Percentiles rank a stretch among this genome's conserved stretches.
Conservation (phyloP, 2,329 filamentous ascomycete genomes). For the Calonectria multiphialidica region DNA sequence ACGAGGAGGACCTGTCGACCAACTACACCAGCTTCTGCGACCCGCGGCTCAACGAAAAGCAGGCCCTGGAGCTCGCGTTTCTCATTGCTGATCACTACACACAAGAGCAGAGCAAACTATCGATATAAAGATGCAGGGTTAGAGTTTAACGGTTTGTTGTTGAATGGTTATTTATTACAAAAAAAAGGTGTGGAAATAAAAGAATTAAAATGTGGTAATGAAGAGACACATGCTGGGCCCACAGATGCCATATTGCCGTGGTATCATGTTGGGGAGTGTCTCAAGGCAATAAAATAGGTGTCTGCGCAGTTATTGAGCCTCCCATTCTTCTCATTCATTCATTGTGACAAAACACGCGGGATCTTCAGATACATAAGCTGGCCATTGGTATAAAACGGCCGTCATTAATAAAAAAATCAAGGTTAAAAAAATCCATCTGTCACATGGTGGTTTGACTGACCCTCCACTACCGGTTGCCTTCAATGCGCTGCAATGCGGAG, state of each 20-base stretch:
- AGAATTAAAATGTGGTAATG: neutral
- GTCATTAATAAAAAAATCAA: too few species aligned
- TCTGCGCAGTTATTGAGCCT: conserved; percentile 15
- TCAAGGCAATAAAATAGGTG: conserved; percentile 11
- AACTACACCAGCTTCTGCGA: conserved; percentile 98
- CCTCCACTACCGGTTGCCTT: too few species aligned
- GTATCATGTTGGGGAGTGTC: conserved; percentile 15
- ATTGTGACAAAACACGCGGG: neutral
- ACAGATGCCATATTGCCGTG: neutral
- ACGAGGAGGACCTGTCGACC: conserved; percentile 87
- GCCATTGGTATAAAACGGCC: too few species aligned
- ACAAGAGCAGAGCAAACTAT: conserved; percentile 43
- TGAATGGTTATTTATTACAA: neutral
- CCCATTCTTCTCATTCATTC: conserved; percentile 25
- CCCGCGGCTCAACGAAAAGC: conserved; percentile 95
- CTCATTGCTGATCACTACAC: conserved; percentile 86
- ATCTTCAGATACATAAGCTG: neutral
- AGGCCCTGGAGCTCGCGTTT: conserved; percentile 95
- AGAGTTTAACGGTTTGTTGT: neutral
- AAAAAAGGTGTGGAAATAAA: neutral
- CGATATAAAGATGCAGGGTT: neutral
- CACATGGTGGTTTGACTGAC: too few species aligned
- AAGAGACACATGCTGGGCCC: neutral
- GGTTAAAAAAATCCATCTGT: too few species aligned
- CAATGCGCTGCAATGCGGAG: too few species aligned